phyloP scores from a whole-genome alignment of 805 yeast genomes.

The Starmerella stigmatis region DNA sequence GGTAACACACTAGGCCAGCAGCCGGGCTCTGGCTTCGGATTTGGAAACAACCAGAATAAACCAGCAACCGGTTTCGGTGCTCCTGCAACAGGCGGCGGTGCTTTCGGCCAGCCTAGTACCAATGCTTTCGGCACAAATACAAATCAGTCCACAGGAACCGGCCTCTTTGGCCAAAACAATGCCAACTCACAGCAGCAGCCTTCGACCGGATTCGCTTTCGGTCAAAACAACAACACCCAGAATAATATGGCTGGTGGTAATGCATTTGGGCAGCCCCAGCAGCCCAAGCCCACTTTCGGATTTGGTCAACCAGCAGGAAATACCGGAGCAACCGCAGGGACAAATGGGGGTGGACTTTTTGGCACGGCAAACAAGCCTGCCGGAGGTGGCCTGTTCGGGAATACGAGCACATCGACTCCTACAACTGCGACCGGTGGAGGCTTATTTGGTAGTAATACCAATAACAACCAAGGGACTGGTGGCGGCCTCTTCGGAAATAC shows the following conservation, averaged over 20 bases:
- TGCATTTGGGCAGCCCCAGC: conserved; percentile 7
- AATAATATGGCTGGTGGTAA: neutral
- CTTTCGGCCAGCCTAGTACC: neutral
- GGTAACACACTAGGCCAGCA: conserved; percentile 10
- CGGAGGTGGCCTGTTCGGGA: conserved; percentile 17
- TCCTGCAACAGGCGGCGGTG: neutral
- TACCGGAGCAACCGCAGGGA: conserved; percentile 1
- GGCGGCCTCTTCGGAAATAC: conserved; percentile 37
- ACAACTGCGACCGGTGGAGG: conserved; percentile 22
- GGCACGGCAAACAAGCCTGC: conserved; percentile 25
- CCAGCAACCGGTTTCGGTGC: conserved; percentile 5
- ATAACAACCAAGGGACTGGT: conserved; percentile 12
- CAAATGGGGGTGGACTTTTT: conserved; percentile 17
- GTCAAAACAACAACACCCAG: conserved; percentile 2
- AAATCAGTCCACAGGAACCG: neutral
- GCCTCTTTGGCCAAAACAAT: conserved; percentile 18
- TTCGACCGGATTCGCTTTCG: neutral
- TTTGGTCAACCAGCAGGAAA: conserved; percentile 19
- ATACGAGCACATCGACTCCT: conserved; percentile 5
- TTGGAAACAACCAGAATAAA: neutral
- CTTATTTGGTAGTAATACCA: conserved; percentile 29
- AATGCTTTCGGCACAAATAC: neutral
- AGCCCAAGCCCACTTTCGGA: conserved; percentile 10
- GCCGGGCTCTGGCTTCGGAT: neutral
- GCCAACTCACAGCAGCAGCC: neutral